Evolutionary conservation across 495 filamentous ascomycete genomes (phyloP), one percentile per base, ranked within the genome.

Genomic region (Pseudoneurospora amorphoporcata): DNA sequence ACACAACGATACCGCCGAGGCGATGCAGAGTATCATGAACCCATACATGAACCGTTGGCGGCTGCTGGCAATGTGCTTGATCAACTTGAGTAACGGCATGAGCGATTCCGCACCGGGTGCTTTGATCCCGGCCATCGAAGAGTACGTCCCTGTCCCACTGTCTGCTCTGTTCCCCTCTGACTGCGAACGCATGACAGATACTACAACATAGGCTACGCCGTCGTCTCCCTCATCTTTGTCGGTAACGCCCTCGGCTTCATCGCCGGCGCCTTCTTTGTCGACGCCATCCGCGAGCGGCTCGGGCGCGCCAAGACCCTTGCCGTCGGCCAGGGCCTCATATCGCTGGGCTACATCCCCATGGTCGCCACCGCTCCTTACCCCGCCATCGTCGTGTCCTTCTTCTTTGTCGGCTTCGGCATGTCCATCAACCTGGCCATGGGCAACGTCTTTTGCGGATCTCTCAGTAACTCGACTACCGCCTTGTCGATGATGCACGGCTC

Each of bases 181-280:
- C 58, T 23, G 17, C 72, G 76, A 17, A 76, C 37, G 42, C 42
- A 72, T 12, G n/a, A 29, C 43, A 85, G 84, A 19, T 74, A 90
- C 72, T 95, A 94, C 76, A 71, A 82, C 68, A 91, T 94, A 69
- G 89, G 88, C 70, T 94, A 94, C 73, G 88, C 90, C 7, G 77
- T 92, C 32, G 90, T 94, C 35, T 93, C 92, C 12, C 80, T 94
- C 8, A 90, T 97, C 76, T 95, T 94, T 83, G 86, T 97, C 37
- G 85, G 89, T 47, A 92, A 92, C 74, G 92, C 93, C 0, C 69
- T 91, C 17, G 93, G 93, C 29, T 96, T 93, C 82, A 89, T 94
- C 76, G 76, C 85, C 58, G 91, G 90, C 4, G 92, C 92, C 2
- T 88, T 90, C 35, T 83, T 89, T 73, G 87, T 89, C 43, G 87